phyloP scores from a whole-genome alignment of 2,329 filamentous ascomycete genomes.

The Aspergillus hiratsukae region DNA sequence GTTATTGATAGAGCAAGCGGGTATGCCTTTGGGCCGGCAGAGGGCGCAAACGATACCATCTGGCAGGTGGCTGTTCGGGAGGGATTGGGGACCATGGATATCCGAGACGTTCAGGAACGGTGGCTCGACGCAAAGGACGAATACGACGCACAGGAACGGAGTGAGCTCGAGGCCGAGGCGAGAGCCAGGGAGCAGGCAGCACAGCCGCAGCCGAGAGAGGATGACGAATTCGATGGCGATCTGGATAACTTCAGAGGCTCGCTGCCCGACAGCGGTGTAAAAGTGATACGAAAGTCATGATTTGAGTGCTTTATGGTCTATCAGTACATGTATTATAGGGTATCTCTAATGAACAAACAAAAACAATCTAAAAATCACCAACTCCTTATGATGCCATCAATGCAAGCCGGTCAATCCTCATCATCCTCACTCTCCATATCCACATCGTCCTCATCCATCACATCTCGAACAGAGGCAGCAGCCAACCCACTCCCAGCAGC shows the following conservation, averaged over 20 bases:
- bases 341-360: conserved; percentile 20
- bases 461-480: conserved; percentile 36
- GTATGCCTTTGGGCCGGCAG: conserved; percentile 85
- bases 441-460: conserved; percentile 44
- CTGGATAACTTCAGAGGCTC: conserved; percentile 30
- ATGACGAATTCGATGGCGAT: conserved; percentile 17
- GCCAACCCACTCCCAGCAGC: conserved; percentile 3
- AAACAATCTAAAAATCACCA: conserved; percentile 10
- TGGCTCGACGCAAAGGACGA: conserved; percentile 91
- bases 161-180: conserved; percentile 70
- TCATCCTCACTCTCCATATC: conserved; percentile 45
- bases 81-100: conserved; percentile 66
- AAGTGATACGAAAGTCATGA: conserved; percentile 59
- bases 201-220: conserved; percentile 20
- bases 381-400: not conserved
- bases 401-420: conserved; percentile 6
- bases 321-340: conserved; percentile 25
- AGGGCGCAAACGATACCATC: conserved; percentile 92
- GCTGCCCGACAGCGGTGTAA: conserved; percentile 62
- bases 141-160: conserved; percentile 74
- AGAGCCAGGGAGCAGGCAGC: conserved; percentile 44
- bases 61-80: conserved; percentile 93
- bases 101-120: conserved; percentile 86
- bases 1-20: conserved; percentile 89
- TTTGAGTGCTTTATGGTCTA: conserved; percentile 29